Percentiles rank a stretch among this genome's conserved stretches.
phyloP scores from a whole-genome alignment of 441 rosid genomes.

The Adansonia gregorii region DNA sequence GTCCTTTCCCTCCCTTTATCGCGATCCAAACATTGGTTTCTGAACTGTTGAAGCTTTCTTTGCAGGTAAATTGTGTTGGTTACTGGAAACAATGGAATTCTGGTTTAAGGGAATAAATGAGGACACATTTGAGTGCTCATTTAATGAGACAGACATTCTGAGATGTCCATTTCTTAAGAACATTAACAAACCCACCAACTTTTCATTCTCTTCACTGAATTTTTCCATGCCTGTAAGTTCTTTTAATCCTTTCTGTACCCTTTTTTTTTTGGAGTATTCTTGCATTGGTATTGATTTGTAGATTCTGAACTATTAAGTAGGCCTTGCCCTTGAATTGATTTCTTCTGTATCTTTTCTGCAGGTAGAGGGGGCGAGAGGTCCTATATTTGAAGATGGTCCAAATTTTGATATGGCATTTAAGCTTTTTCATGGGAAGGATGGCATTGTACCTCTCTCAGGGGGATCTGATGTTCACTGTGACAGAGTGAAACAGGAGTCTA shows the following conservation, averaged over 20 bases:
- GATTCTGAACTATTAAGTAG: slow-evolving; percentile 1
- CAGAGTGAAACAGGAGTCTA: slow-evolving; percentile 40
- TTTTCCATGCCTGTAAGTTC: slow-evolving; percentile 52
- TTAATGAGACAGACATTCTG: slow-evolving; percentile 53
- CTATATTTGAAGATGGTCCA: slow-evolving; percentile 86
- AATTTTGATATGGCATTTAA: slow-evolving; percentile 65
- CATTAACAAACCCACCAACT: slow-evolving; percentile 73
- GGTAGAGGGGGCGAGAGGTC: slow-evolving; percentile 66
- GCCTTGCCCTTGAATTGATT: background rate
- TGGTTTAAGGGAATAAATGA: slow-evolving; percentile 44
- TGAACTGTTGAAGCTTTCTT: slow-evolving; percentile 10
- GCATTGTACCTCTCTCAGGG: slow-evolving; percentile 71
- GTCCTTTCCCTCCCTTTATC: background rate
- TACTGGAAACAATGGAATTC: slow-evolving; percentile 42
- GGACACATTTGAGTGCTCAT: slow-evolving; percentile 48
- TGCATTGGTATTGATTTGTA: background rate
- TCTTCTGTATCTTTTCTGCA: slow-evolving; percentile 25
- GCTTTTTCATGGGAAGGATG: slow-evolving; percentile 83
- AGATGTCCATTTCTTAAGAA: slow-evolving; percentile 85
- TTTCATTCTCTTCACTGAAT: slow-evolving; percentile 59
- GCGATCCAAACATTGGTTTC: background rate
- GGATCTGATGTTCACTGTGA: slow-evolving; percentile 37
- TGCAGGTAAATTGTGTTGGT: slow-evolving; percentile 22
- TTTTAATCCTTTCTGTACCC: background rate
- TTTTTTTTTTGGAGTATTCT: background rate